Base-by-base conservation (phyloP, 2,329 filamentous ascomycete genomes). In the Exophiala oligosperma region DNA sequence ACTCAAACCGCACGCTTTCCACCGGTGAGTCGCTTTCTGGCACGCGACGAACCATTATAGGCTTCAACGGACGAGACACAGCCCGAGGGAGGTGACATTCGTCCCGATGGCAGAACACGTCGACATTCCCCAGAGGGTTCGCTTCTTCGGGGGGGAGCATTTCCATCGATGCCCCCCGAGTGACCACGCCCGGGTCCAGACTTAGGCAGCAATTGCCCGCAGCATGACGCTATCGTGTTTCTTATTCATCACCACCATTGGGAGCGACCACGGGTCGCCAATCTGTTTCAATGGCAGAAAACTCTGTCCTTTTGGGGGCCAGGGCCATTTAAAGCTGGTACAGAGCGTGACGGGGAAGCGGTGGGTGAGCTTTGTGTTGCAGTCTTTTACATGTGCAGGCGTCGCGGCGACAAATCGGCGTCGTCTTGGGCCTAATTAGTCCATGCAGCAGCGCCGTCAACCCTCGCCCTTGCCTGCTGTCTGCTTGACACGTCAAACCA, bases 401-500 rank as follows among this genome's bases (percentile, higher is more conserved):
- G 37, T 29, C 23, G 26, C 37, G 26, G 52, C 46, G 56, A 61
- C 61, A 63, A 63, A 63, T 63, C 55, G 61, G 61, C 61, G 52
- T 54, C 28, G 29, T 48, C 44, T 48, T 49, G 57, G 47, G 51
- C 44, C 43, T 37, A 26, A 53, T 48, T 56, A 52, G 52, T 24
- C 28, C 56, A 59, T 61, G 61, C 61, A 61, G 32, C 54, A 52
- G 57, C 53, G 47, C 59, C 53, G 49, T 51, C 56, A 46, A 54
- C 54, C 59, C 28, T 60, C 54, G 57, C 49, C 37, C 49, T 62
- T 53, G 54, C 50, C 54, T 62, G 54, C 57, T 62, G 56, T 64
- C 59, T 49, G 61, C 49, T 61, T 63, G 61, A 66, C 64, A 66
- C 64, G 64, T 66, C 64, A 66, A 48, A 66, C 60, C 47, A 50